A percentile compares a stretch with the other conserved stretches of the same genome.
Evolutionary conservation across 225 moss, liverwort and hornwort species (phyloP).

Genomic region (Pseudisothecium myosuroides): DNA sequence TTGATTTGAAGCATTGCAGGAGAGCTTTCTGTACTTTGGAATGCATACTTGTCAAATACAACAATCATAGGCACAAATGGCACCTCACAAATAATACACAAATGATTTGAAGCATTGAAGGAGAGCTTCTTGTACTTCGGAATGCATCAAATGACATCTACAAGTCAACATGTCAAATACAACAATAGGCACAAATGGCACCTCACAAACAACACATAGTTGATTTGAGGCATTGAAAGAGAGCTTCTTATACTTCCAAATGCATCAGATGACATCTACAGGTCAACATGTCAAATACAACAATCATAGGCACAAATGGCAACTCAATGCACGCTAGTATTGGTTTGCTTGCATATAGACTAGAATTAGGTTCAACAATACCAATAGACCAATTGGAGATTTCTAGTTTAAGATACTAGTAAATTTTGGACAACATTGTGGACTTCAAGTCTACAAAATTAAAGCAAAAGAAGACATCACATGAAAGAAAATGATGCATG

Average conservation of each 20-base stretch:
- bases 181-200: too few species aligned
- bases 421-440: not conserved
- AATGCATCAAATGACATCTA: too few species aligned
- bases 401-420: not conserved
- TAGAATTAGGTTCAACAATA: not conserved
- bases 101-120: too few species aligned
- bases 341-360: rapidly evolving
- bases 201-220: not conserved
- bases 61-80: too few species aligned
- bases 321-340: rapidly evolving
- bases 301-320: not conserved
- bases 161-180: too few species aligned
- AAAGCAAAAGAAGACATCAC: rapidly evolving
- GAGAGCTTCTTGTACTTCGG: too few species aligned
- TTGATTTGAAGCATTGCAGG: too few species aligned
- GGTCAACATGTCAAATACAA: not conserved
- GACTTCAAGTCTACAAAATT: not conserved
- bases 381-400: not conserved
- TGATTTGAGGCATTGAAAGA: not conserved
- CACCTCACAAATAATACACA: too few species aligned
- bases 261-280: not conserved
- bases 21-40: too few species aligned
- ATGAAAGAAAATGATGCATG: not conserved
- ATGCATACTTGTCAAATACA: too few species aligned
- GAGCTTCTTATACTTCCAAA: not conserved